Base-by-base conservation (phyloP, 2,329 filamentous ascomycete genomes). In the Diplodia mutila region DNA sequence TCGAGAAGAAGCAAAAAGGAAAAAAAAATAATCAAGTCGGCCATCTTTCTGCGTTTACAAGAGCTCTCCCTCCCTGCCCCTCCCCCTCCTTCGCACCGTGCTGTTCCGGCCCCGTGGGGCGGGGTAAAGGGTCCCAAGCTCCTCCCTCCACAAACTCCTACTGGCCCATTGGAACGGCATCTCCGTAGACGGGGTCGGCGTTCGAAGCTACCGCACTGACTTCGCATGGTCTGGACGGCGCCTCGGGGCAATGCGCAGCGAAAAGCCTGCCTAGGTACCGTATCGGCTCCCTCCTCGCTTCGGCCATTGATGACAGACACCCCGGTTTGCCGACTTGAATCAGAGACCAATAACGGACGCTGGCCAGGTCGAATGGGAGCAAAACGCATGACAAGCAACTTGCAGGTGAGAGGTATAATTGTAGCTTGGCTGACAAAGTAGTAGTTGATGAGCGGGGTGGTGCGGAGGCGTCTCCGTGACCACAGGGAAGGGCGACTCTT, bases 161-260 rank as follows among this genome's bases (percentile, higher is more conserved):
- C 16, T 46, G 39, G 39, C n/a, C 39, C 39, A n/a, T n/a, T 46
- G 14, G 6, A 37, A n/a, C 39, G 39, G 18, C 39, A 46, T n/a
- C 39, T 46, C 39, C 39, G 39, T 42, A 32, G 29, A 51, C 25
- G 27, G 14, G 48, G 39, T 46, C 39, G n/a, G n/a, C 39, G 14
- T 46, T 46, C 14, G 39, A 46, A n/a, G 34, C 34, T 42, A 42
- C 32, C 54, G 27, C 21, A 25, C 37, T 27, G 8, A 63, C 59
- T 46, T 51, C 59, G 49, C 34, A n/a, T n/a, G n/a, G 16, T 14
- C 4, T 39, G 21, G 42, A 18, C 59, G 27, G 8, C 1, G 7
- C 18, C 18, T 63, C 59, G 59, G 59, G 59, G 25, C 29, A 63
- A 51, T 63, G n/a, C n/a, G 18, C 59, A 63, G 59, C 59, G 59